Evolutionary conservation across 768 basidiomycete genomes (phyloP), one percentile per base, ranked within the genome.

Genomic region (Podaxis carcinomalis): DNA sequence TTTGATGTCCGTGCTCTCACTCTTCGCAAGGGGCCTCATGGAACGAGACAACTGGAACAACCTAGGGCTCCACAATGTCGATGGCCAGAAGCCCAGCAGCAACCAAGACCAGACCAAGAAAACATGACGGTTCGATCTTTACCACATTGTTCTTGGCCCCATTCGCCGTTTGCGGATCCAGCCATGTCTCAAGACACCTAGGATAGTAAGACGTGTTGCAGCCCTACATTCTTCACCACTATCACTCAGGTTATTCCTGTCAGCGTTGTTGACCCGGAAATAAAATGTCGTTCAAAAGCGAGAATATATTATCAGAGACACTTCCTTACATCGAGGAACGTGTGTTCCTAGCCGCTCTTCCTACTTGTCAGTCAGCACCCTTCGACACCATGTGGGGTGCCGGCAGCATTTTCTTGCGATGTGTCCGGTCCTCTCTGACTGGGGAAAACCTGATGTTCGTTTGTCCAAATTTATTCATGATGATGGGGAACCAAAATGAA

Each of bases 11-110:
- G 25, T 44, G 36, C 55, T 10, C 16, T 21, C 40, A 57, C 36
- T 55, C 27, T 42, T 63, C 21, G 59, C 19, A 56, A 95, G 93
- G 66, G 91, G 89, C n/a, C 77, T 95, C 52, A 95, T 95, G 93
- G 87, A 90, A 65, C 80, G 82, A 50, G 93, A 94, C 67, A 86
- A 93, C 13, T 93, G 93, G 89, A 82, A 79, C 65, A 96, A 93
- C 70, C 80, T 96, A 54, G 93, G 93, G 5, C 73, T 95, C 62
- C 81, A 76, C 47, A 83, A 86, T 64, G 76, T 92, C 5, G 70
- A 69, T 32, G 57, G 54, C 53, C 68, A 73, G 44, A 65, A 68
- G 27, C 68, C 64, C n/a, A 67, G 70, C 51, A 56, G 64, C 32
- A 61, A 42, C 25, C 39, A 23, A 19, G 42, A 36, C 32, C 14